Base-by-base conservation (phyloP, 225 moss, liverwort and hornwort genomes). In the Pleurozium schreberi region DNA sequence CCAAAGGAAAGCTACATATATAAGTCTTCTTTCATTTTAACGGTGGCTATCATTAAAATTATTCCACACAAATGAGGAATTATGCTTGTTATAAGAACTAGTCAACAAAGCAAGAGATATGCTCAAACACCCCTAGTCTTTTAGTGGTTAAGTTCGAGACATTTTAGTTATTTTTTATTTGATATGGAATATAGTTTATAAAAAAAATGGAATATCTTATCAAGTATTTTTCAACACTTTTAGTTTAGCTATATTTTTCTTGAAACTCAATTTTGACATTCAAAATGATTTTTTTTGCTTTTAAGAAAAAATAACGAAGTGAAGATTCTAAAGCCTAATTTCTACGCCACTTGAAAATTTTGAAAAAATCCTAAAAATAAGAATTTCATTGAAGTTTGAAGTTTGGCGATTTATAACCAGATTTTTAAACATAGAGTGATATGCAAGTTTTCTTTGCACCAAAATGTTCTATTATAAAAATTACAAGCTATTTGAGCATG, bases 331-430 rank as follows among this genome's bases (percentile, higher is more conserved):
- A 19, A 33, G 1, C 20, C 1, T 1, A 31, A 7, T 49, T 33
- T 75, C 7, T 8, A 75, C 0, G 1, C 8, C 7, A 12, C 11
- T 47, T 47, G 2, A 0, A 74, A 74, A 18, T 74, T 18, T 47
- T 47, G 18, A 31, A 30, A 71, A 43, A 74, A 5, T 47, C 30
- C 4, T 49, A 19, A 28, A 49, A 49, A 7, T 18, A 75, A 75
- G 7, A 7, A 75, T 49, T 75, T 19, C 11, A 30, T 30, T 49
- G 20, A 49, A 75, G 12, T 75, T 31, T 49, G 12, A 75, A 49
- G 33, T 31, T 49, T 0, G 7, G 8, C n/a, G 3, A 49, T 75
- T 3, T 12, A 11, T 7, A 49, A 47, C 2, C 7, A 47, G 0
- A 0, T 75, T 75, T 47, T 0, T 10, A 19, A 75, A 12, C 49